Evolutionary conservation across 805 yeast species (phyloP).

Genomic region (Lachancea quebecensis): DNA sequence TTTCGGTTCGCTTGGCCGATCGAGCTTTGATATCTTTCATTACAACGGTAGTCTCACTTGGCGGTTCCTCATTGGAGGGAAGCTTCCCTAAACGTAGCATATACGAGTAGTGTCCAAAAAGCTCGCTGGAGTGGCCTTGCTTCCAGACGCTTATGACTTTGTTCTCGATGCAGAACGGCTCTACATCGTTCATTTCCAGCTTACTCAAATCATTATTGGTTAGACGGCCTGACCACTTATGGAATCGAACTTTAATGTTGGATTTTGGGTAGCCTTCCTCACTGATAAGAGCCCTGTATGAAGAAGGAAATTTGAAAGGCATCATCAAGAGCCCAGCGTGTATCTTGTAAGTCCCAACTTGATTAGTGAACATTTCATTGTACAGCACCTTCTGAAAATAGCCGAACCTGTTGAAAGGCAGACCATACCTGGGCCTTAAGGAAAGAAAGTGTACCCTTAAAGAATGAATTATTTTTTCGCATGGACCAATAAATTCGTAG

Average conservation of each 20-base stretch:
- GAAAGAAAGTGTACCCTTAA: background rate
- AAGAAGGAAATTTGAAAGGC: conserved; percentile 15
- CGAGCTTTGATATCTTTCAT: conserved; percentile 6
- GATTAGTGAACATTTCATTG: conserved; percentile 1
- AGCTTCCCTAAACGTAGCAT: background rate
- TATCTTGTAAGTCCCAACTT: conserved; percentile 8
- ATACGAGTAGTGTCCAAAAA: conserved; percentile 3
- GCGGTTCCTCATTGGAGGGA: background rate
- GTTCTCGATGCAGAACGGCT: conserved; percentile 5
- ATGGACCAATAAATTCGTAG: background rate
- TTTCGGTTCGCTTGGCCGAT: background rate
- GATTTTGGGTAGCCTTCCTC: conserved; percentile 11
- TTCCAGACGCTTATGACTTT: conserved; percentile 18
- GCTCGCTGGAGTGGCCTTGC: conserved; percentile 10
- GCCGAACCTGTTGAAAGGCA: conserved; percentile 1
- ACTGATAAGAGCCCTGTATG: conserved; percentile 9
- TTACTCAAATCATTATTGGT: conserved; percentile 1
- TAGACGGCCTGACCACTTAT: conserved; percentile 10
- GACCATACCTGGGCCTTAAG: background rate
- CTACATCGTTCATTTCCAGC: conserved; percentile 6
- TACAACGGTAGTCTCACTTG: conserved; percentile 3
- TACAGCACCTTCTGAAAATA: conserved; percentile 3
- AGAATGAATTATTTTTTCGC: conserved; percentile 1
- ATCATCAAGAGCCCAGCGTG: conserved; percentile 17
- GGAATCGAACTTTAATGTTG: conserved; percentile 10